These are phyloP conservation scores for Caloboletus firmus DNA, from an alignment of 1,284 basidiomycete genomes.

Conservation along the genomic window DNA sequence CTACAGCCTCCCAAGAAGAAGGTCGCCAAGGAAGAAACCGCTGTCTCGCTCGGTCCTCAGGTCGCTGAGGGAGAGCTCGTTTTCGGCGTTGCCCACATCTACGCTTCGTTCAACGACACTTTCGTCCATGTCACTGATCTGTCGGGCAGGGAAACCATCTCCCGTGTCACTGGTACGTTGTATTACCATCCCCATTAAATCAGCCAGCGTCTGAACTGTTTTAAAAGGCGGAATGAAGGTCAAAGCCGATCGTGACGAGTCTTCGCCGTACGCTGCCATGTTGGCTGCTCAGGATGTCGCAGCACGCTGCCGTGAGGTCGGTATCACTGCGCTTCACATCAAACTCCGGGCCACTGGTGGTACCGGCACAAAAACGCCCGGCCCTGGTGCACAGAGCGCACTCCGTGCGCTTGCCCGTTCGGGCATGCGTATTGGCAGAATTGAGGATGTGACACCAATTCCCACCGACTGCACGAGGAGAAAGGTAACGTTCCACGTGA, in stretches of 20 bases:
- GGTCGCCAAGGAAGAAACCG: slow-evolving; percentile 74
- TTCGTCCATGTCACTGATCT: slow-evolving; percentile 99
- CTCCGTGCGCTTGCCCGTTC: slow-evolving; percentile 98
- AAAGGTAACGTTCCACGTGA: slow-evolving; percentile 59
- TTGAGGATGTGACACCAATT: slow-evolving; percentile 96
- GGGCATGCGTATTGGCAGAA: slow-evolving; percentile 97
- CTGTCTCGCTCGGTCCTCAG: slow-evolving; percentile 90
- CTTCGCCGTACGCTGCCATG: slow-evolving; percentile 99
- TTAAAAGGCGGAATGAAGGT: slow-evolving; percentile 95
- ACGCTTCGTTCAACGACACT: slow-evolving; percentile 98
- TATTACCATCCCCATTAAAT: not conserved
- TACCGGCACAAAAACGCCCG: slow-evolving; percentile 98
- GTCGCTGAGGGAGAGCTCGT: slow-evolving; percentile 94
- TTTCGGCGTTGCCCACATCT: slow-evolving; percentile 96
- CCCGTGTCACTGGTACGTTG: slow-evolving; percentile 88
- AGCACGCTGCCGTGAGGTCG: slow-evolving; percentile 95
- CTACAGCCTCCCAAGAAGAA: slow-evolving; percentile 79
- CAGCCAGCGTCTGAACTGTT: not conserved
- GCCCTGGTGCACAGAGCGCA: slow-evolving; percentile 97
- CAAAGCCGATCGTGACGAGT: slow-evolving; percentile 99
- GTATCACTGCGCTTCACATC: slow-evolving; percentile 96
- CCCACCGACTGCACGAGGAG: slow-evolving; percentile 97
- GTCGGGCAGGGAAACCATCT: slow-evolving; percentile 98
- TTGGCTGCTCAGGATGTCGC: slow-evolving; percentile 98
- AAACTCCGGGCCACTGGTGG: slow-evolving; percentile 99